Evolutionary conservation across 768 basidiomycete species (phyloP).

Genomic region (Tulasnella sp.): DNA sequence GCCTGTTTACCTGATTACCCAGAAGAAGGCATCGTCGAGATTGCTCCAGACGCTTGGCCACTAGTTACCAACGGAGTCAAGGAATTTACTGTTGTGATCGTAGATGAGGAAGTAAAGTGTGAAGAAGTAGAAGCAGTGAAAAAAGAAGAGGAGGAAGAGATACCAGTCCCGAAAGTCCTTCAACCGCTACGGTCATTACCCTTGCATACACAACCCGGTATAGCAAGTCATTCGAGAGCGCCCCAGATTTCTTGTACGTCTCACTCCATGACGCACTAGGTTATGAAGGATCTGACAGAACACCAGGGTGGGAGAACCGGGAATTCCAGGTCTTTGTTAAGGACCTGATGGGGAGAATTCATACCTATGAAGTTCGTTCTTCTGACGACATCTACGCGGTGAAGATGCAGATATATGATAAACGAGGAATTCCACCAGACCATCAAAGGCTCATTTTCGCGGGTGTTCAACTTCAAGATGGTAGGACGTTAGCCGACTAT

Average conservation of each 20-base stretch:
- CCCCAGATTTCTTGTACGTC: too few relatives aligned
- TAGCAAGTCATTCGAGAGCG: too few relatives aligned
- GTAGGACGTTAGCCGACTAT: not conserved
- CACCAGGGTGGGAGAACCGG: not conserved
- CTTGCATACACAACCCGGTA: too few relatives aligned
- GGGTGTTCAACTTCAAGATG: not conserved
- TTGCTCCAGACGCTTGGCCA: not conserved
- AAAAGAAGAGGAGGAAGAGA: not conserved
- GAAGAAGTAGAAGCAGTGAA: not conserved
- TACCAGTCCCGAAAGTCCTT: not conserved
- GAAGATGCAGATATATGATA: not conserved
- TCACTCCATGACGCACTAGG: too few relatives aligned
- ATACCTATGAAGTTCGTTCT: not conserved
- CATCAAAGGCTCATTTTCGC: not conserved
- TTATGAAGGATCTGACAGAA: not conserved
- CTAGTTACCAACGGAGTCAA: not conserved
- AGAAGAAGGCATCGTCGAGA: not conserved
- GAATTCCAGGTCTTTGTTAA: not conserved
- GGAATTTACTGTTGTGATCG: not conserved
- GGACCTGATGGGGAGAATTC: not conserved
- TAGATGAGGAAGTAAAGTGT: not conserved
- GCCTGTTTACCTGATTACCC: not conserved
- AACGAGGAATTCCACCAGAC: too few relatives aligned
- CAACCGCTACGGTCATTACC: too few relatives aligned
- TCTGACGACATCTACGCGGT: not conserved